phyloP scores from a whole-genome alignment of 129 eudicot species.

The Ambrosia artemisiifolia region DNA sequence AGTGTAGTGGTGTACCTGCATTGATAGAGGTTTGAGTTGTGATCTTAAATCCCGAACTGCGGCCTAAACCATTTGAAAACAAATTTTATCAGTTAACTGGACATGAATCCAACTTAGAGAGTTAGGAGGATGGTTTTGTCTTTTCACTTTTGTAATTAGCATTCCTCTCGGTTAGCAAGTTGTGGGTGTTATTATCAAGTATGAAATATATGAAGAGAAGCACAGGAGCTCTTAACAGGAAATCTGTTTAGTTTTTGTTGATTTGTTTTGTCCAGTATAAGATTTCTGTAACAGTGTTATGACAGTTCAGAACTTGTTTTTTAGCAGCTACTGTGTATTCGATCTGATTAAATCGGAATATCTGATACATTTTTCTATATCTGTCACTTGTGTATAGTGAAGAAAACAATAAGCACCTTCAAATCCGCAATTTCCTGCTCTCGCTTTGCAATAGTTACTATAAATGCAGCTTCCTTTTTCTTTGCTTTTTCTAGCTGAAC shows the following conservation, averaged over 20 bases:
- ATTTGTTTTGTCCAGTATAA: neutral
- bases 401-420: conserved; percentile 48
- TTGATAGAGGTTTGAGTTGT: conserved; percentile 90
- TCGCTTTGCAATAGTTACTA: conserved; percentile 90
- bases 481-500: conserved; percentile 86
- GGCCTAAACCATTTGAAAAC: conserved; percentile 41
- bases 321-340: neutral
- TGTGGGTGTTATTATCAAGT: no score
- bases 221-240: no score
- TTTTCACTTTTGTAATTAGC: no score
- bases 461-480: conserved; percentile 95
- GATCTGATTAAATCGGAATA: neutral
- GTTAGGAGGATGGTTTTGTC: no score
- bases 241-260: neutral
- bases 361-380: neutral
- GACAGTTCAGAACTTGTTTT: neutral
- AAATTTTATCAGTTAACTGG: neutral
- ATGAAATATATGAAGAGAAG: no score
- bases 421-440: conserved; percentile 96
- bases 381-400: conserved; percentile 1
- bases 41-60: conserved; percentile 89
- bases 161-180: no score
- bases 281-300: neutral
- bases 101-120: no score
- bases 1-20: conserved; percentile 61